Evolutionary conservation across 164 flowering plant species (phyloP).

Genomic region (Platanus orientalis): DNA sequence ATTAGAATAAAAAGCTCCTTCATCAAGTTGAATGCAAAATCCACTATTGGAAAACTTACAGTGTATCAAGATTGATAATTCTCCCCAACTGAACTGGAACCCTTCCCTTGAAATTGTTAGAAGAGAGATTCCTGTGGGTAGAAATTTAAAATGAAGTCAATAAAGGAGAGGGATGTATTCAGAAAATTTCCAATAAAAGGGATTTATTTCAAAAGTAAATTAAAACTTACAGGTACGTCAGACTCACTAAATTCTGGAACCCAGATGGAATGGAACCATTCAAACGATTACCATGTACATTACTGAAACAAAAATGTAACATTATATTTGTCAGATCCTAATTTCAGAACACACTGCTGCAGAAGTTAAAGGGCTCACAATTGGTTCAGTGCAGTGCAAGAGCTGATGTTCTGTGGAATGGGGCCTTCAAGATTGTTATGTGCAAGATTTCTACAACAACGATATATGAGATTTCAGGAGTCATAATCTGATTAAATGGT

Average conservation of each 20-base stretch:
- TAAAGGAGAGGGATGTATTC: too few species aligned
- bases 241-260: slow-evolving; percentile 61
- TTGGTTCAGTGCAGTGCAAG: slow-evolving; percentile 76
- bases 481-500: not conserved
- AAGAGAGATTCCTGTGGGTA: slow-evolving; percentile 65
- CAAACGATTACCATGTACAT: slow-evolving; percentile 78
- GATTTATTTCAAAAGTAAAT: too few species aligned
- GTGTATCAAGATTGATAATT: slow-evolving; percentile 76
- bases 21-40: not conserved
- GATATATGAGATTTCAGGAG: not conserved
- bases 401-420: slow-evolving; percentile 49
- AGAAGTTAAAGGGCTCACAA: slow-evolving; percentile 42
- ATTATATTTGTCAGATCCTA: not conserved
- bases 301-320: slow-evolving; percentile 30
- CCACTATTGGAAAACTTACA: slow-evolving; percentile 40
- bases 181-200: not conserved
- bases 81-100: slow-evolving; percentile 71
- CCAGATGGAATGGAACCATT: slow-evolving; percentile 76
- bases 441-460: slow-evolving; percentile 65
- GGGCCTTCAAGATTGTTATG: slow-evolving; percentile 78
- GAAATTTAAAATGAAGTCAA: not conserved
- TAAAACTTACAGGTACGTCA: slow-evolving; percentile 72
- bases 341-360: not conserved
- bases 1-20: not conserved
- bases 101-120: slow-evolving; percentile 64